Evolutionary conservation across 352 stramenopile genomes (phyloP), one percentile per base, ranked within the genome.

Genomic region (Phytophthora brassicae): DNA sequence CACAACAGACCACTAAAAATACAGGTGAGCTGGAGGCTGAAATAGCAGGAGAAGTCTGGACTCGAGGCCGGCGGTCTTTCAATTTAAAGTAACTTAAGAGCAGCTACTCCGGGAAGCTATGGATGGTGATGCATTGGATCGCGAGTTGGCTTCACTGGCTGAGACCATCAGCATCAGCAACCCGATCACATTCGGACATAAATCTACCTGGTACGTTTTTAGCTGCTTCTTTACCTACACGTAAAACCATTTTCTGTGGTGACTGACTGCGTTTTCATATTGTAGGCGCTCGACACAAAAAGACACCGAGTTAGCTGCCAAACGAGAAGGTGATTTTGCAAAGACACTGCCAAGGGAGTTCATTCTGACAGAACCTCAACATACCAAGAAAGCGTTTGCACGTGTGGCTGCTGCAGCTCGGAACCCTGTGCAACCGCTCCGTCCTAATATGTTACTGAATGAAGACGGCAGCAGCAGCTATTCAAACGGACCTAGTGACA

Each of bases 111-210:
- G n/a, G n/a, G n/a, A n/a, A n/a, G n/a, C n/a, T 26, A 72, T 75
- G 57, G 23, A 68, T n/a, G 66, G 72, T 31, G 77, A 92, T 29
- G 78, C 79, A 33, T 52, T 93, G 6, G 83, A 90, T 53, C 84
- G 75, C 14, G 78, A 89, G 62, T 71, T 94, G 12, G 80, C 75
- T 6, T 81, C 67, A 53, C 64, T 94, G 46, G 74, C 84, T 31
- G 84, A 92, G 41, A 90, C 80, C 19, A 88, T 89, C 29, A 81
- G 56, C 14, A 66, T 94, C 47, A 92, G 82, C 69, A 92, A 94
- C 53, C 86, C 84, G 20, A 64, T 92, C 26, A 92, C 85, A 0
- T 90, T 84, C 23, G 83, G 84, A 28, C 78, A 90, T 45, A 81
- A 81, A 44, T 70, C 64, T 36, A 70, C 88, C 52, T 94, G 85